These are phyloP conservation scores for Mortierella sp. DNA, from an alignment of 371 early-diverging fungal species.

Conservation along the genomic window DNA sequence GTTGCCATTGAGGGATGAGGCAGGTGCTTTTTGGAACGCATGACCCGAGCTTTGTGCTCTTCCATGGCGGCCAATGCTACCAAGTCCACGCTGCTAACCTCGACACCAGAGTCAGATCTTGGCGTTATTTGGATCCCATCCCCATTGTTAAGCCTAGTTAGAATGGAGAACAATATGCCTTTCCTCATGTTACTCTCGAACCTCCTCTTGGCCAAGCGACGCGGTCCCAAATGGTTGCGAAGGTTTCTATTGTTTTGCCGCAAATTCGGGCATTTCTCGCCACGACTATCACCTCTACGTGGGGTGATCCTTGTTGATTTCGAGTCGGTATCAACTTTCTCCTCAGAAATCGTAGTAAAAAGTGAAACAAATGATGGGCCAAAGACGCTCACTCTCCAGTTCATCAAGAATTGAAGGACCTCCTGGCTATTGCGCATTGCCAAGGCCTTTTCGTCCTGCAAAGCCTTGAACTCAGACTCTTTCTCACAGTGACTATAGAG, in stretches of 20 bases:
- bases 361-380: conserved; percentile 7
- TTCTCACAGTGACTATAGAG: conserved; percentile 29
- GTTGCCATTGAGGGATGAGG: conserved; percentile 25
- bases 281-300: neutral
- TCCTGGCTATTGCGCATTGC: neutral
- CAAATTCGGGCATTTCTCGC: neutral
- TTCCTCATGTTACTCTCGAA: neutral
- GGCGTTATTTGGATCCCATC: neutral
- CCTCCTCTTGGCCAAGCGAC: neutral
- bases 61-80: conserved; percentile 25
- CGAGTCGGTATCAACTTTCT: neutral
- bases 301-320: neutral
- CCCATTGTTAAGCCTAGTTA: neutral
- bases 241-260: neutral
- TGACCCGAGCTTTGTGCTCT: conserved; percentile 16
- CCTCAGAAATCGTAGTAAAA: neutral
- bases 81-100: conserved; percentile 21
- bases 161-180: neutral
- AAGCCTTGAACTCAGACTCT: conserved; percentile 18
- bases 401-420: conserved; percentile 17
- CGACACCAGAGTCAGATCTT: conserved; percentile 31
- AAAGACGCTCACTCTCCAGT: conserved; percentile 17
- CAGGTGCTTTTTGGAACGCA: conserved; percentile 16
- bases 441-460: conserved; percentile 7
- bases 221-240: neutral